phyloP scores from a whole-genome alignment of 2,329 filamentous ascomycete species.

The Xylaria sp. region DNA sequence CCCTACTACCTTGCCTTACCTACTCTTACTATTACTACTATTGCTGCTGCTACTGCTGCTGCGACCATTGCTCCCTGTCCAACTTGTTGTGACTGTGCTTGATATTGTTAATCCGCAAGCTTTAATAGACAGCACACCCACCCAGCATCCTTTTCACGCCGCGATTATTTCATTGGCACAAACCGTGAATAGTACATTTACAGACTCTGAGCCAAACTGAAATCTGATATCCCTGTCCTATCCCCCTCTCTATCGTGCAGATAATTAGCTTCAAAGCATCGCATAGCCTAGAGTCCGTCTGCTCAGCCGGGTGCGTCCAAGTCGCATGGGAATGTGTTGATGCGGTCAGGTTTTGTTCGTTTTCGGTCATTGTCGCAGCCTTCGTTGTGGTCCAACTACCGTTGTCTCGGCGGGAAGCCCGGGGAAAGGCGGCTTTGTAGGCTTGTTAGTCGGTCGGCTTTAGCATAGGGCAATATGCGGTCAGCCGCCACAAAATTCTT shows the following conservation, averaged over 20 bases:
- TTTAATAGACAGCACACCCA: slow-evolving; percentile 20
- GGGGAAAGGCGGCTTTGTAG: slow-evolving; percentile 9
- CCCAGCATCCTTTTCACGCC: not conserved
- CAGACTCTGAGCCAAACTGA: not conserved
- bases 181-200: not conserved
- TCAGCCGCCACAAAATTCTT: slow-evolving; percentile 41
- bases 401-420: slow-evolving; percentile 1
- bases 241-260: slow-evolving; percentile 1
- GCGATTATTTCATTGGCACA: slow-evolving; percentile 1
- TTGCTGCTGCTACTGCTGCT: not conserved
- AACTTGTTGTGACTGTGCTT: not conserved
- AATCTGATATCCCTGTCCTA: not conserved
- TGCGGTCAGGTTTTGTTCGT: slow-evolving; percentile 17
- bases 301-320: not conserved
- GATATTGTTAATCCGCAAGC: slow-evolving; percentile 27
- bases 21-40: not conserved
- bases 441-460: slow-evolving; percentile 2
- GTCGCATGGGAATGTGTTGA: slow-evolving; percentile 28
- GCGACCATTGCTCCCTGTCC: not conserved
- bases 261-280: slow-evolving; percentile 20
- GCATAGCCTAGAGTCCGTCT: slow-evolving; percentile 6
- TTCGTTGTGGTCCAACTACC: slow-evolving; percentile 15
- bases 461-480: slow-evolving; percentile 39
- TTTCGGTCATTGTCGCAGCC: slow-evolving; percentile 20
- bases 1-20: not conserved